Conservation (phyloP, 1,284 basidiomycete species). For the Cutaneotrichosporon dermatis region DNA sequence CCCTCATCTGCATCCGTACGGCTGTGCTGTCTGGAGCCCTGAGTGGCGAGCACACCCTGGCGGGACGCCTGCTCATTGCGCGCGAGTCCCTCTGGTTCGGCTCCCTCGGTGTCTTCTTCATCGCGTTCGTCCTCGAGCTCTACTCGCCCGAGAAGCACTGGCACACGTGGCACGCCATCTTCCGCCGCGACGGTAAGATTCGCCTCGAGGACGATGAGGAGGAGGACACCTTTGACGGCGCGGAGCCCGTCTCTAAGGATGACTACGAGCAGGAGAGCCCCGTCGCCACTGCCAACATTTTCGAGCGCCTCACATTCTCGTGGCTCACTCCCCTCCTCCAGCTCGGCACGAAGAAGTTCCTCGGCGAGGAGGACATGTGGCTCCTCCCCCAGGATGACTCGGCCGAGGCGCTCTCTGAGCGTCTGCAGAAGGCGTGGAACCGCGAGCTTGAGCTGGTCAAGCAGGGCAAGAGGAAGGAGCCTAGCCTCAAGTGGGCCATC, state of each 20-base stretch:
- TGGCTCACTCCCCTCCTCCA: slow-evolving; percentile 43
- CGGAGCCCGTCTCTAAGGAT: slow-evolving; percentile 29
- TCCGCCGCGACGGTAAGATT: slow-evolving; percentile 29
- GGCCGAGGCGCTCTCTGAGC: slow-evolving; percentile 63
- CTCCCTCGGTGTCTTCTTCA: slow-evolving; percentile 54
- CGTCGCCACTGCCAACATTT: slow-evolving; percentile 75
- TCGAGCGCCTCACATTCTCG: slow-evolving; percentile 49
- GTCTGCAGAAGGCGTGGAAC: slow-evolving; percentile 56
- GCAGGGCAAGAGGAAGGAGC: slow-evolving; percentile 60
- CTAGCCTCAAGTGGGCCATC: slow-evolving; percentile 67
- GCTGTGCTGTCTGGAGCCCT: slow-evolving; percentile 45
- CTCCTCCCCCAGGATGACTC: slow-evolving; percentile 64
- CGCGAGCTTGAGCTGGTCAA: slow-evolving; percentile 37
- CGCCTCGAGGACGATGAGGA: slow-evolving; percentile 40
- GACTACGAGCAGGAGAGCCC: slow-evolving; percentile 64
- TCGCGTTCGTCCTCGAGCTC: slow-evolving; percentile 66
- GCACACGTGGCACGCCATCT: slow-evolving; percentile 10
- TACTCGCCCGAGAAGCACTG: slow-evolving; percentile 60
- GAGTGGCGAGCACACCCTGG: slow-evolving; percentile 19
- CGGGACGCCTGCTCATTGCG: slow-evolving; percentile 34
- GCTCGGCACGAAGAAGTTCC: slow-evolving; percentile 51
- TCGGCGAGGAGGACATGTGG: slow-evolving; percentile 74
- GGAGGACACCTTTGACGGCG: slow-evolving; percentile 29
- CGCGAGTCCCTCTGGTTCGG: slow-evolving; percentile 46
- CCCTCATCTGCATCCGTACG: slow-evolving; percentile 64